phyloP scores from a whole-genome alignment of 2,329 filamentous ascomycete species.

The Aschersonia sp. region DNA sequence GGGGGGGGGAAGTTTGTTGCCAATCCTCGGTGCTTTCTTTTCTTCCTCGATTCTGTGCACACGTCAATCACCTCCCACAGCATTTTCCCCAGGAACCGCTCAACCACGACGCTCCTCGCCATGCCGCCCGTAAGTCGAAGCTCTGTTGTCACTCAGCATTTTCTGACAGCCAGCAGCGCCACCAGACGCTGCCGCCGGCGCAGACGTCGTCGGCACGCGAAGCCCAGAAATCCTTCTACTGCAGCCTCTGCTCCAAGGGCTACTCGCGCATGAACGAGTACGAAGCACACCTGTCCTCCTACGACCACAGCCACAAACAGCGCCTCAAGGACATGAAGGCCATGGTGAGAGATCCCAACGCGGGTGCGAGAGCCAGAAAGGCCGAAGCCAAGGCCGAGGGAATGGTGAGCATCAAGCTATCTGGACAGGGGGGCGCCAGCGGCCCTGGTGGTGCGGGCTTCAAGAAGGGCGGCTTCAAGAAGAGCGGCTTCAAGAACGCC shows the following conservation, averaged over 20 bases:
- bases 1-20: neutral
- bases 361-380: conserved; percentile 49
- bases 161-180: conserved; percentile 23
- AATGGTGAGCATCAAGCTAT: conserved; percentile 52
- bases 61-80: neutral
- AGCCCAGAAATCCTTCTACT: conserved; percentile 70
- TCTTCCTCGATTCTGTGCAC: neutral
- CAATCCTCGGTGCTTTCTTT: neutral
- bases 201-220: conserved; percentile 54
- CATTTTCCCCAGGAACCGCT: neutral
- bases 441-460: conserved; percentile 29
- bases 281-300: conserved; percentile 83
- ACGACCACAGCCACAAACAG: conserved; percentile 92
- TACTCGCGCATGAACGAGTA: conserved; percentile 94
- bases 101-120: conserved; percentile 6
- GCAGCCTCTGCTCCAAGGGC: conserved; percentile 79
- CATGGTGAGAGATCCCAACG: conserved; percentile 58
- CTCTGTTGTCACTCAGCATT: conserved; percentile 17
- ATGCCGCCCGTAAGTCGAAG: conserved; percentile 39
- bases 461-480: conserved; percentile 63
- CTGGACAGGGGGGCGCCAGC: conserved; percentile 14
- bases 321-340: conserved; percentile 79
- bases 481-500: conserved; percentile 68
- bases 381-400: conserved; percentile 57
- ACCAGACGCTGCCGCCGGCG: conserved; percentile 42